Evolutionary conservation across 148 eudicot species (phyloP), one percentile per base, ranked within the genome.

Genomic region (Vaccinium darrowii): DNA sequence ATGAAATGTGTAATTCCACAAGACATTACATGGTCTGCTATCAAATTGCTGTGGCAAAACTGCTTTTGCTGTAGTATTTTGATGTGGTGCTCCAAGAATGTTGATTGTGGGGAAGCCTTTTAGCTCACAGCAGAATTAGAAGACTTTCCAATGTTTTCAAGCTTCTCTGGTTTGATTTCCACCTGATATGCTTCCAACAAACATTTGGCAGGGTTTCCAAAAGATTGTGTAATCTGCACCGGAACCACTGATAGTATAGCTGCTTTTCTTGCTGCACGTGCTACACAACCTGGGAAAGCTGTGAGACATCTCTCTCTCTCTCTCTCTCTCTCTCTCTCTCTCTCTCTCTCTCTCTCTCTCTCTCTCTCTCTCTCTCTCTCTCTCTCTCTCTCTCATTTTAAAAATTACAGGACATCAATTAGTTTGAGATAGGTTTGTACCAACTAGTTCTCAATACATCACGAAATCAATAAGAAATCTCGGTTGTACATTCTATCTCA

Each of bases 211-310:
- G 99, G 98, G 83, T 97, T 95, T 81, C 84, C 95, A 11, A 82
- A 89, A 84, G 94, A 95, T 63, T 97, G 98, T 84, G 86, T 89
- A 47, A 88, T 93, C 67, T 95, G 99, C 88, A 90, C 99, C 3
- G 99, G 99, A 88, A 97, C 98, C 85, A 97, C 99, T n/a, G 98
- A 97, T 86, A 97, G 99, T 88, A 95, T 97, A 73, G 99, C 99
- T 36, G 99, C 99, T 30, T 97, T 97, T 86, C 97, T 97, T 83
- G 98, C 99, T 65, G 98, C 99, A 86, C 94, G 94, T 51, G 98
- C 95, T 79, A 89, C 92, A 82, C 84, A 93, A 89, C 95, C 98
- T 51, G 99, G 99, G 84, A 88, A 93, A 92, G 98, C 99, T 86
- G 99, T 97, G 84, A 91, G 93, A 84, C 81, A 73, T 71, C 74